Base-by-base conservation (phyloP, 148 eudicot species). In the Selenicereus undatus region DNA sequence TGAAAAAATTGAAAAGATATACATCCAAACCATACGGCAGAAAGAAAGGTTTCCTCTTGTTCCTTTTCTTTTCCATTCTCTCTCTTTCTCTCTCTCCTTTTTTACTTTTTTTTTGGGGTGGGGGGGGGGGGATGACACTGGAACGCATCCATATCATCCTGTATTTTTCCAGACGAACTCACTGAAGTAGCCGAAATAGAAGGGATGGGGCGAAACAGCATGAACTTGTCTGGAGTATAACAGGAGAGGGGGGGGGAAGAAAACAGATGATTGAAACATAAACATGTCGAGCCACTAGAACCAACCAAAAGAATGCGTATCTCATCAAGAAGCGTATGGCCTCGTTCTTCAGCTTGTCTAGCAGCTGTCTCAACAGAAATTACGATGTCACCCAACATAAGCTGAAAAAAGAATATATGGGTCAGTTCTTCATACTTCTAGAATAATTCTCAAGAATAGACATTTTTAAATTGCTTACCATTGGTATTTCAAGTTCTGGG, bases 311-410 rank as follows among this genome's bases (percentile, higher is more conserved):
- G 91, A 72, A 95, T 86, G 76, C 97, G 97, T 81, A 93, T 93
- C 88, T 95, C 99, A 76, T 95, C 99, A 80, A 95, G 90, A 82
- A 93, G 91, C 68, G 90, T 85, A 81, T 93, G 97, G 71, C 98
- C 97, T 85, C 99, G 91, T 85, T 91, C 97, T 85, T 88, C 91
- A 85, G 97, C 99, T 86, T 95, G 99, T 84, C 93, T 86, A 83
- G 97, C 91, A 82, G 97, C 97, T 78, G 97, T 93, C 90, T 95
- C 99, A 11, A 90, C 93, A 65, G 99, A 95, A 82, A 95, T 92
- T 79, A 95, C 97, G 75, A 95, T 85, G 88, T 95, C 99, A 26
- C 99, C 99, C 89, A 93, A 80, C 99, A 93, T 92, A 82, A 95
- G 93, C 99, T 95, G 97, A 88, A 89, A 85, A 32, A 78, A 78